Base-by-base conservation (phyloP, 306 rosid genomes). In the Arachis stenosperma region DNA sequence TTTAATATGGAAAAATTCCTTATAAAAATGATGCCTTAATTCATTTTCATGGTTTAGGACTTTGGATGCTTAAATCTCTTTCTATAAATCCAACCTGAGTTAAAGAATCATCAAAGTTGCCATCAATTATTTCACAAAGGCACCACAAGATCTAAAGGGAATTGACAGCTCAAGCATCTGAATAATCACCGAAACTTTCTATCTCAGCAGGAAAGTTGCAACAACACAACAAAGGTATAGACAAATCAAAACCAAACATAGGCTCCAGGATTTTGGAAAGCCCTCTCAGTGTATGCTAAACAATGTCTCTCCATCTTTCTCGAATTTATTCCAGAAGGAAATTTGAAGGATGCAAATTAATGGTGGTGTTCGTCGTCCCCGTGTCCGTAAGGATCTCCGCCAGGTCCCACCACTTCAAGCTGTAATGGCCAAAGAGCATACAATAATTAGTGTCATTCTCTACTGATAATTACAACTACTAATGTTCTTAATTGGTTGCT, bases 321-420 rank as follows among this genome's bases (percentile, higher is more conserved):
- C 61, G 76, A 86, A 78, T 83, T 89, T 83, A 86, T 86, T 89
- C 84, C 83, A 66, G 75, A 70, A 60, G 71, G 69, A 82, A 73
- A 86, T 63, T 76, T 75, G 76, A 75, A 67, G 60, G 65, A 74
- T 37, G 61, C 69, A 43, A 82, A 85, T 79, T 88, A 82, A 85
- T 79, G 88, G 76, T 90, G 98, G 73, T 87, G 98, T 41, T 84
- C 68, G 55, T 61, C 75, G 2, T 88, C 89, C 5, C 81, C 86
- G 14, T 79, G 96, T 40, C 91, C 93, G 76, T 85, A 79, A 5
- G 98, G 98, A 13, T 96, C 62, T 80, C 95, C 98, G 33, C 98
- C 98, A 37, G 98, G 96, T 85, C 96, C 98, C 30, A 92, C 98
- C 79, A 92, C 98, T 88, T 92, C 91, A 54, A 92, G 92, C 98